phyloP scores from a whole-genome alignment of 495 filamentous ascomycete genomes.

The Xylaria longipes region DNA sequence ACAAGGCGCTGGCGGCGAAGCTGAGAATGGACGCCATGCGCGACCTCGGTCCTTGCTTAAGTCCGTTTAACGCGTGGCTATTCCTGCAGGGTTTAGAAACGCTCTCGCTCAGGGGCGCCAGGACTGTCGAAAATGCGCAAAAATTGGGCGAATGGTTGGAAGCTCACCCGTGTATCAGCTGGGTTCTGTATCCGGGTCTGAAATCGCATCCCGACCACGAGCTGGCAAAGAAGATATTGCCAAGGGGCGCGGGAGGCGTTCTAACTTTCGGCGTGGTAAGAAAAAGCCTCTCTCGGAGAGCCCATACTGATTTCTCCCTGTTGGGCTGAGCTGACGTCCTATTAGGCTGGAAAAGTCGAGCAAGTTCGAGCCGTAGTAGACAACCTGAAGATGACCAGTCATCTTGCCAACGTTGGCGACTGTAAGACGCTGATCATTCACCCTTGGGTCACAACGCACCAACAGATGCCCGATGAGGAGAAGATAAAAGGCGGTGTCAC shows the following conservation, averaged over 20 bases:
- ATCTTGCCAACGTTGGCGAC: constrained; percentile 52
- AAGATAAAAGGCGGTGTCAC: constrained; percentile 52
- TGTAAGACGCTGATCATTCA: constrained; percentile 53
- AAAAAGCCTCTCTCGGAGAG: neutral
- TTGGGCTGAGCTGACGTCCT: constrained; percentile 25
- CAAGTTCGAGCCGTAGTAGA: constrained; percentile 51
- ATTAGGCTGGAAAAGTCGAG: constrained; percentile 45
- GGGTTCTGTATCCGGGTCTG: constrained; percentile 50
- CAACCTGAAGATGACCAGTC: constrained; percentile 49
- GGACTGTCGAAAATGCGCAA: constrained; percentile 48
- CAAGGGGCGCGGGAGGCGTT: constrained; percentile 47
- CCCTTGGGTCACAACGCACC: constrained; percentile 52
- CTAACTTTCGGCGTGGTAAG: constrained; percentile 50
- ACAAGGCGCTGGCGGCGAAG: constrained; percentile 47
- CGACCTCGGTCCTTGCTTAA: constrained; percentile 49
- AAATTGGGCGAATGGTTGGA: constrained; percentile 50
- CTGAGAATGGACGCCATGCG: constrained; percentile 52
- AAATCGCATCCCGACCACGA: constrained; percentile 49
- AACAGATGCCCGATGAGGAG: constrained; percentile 51
- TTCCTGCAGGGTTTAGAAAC: constrained; percentile 52
- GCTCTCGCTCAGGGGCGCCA: constrained; percentile 42
- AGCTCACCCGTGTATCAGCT: constrained; percentile 44
- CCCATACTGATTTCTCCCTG: neutral
- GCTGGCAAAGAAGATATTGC: constrained; percentile 42
- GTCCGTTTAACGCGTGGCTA: constrained; percentile 50